Percentiles rank a stretch among this genome's conserved stretches.
phyloP scores from a whole-genome alignment of 169 alveolate species.

The Plasmodium reichenowi region DNA sequence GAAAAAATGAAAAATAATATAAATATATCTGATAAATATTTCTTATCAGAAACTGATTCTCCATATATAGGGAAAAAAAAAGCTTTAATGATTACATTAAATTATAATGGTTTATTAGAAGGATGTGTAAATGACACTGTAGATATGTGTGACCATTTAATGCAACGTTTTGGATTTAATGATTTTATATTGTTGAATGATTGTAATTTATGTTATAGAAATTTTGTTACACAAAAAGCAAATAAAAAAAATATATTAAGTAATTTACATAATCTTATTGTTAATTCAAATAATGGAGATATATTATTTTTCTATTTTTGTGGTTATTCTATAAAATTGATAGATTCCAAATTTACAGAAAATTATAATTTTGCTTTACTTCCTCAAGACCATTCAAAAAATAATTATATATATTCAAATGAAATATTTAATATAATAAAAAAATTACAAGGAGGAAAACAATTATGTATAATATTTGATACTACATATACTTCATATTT shows the following conservation, averaged over 20 bases:
- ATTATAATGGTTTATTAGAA: constrained; percentile 58
- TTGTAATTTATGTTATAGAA: constrained; percentile 48
- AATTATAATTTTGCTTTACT: constrained; percentile 66
- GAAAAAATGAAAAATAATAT: not conserved
- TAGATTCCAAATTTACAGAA: constrained; percentile 65
- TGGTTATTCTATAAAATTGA: constrained; percentile 65
- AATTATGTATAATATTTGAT: constrained; percentile 61
- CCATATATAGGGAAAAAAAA: constrained; percentile 57
- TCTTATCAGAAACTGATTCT: constrained; percentile 13
- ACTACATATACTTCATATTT: constrained; percentile 69
- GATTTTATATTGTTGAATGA: constrained; percentile 58
- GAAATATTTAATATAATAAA: constrained; percentile 57
- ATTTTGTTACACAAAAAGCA: constrained; percentile 57
- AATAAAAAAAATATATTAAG: constrained; percentile 50
- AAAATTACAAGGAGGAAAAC: constrained; percentile 73
- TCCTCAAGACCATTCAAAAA: constrained; percentile 66
- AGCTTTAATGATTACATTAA: constrained; percentile 43
- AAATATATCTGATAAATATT: constrained; percentile 7
- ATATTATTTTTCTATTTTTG: constrained; percentile 67
- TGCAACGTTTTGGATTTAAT: constrained; percentile 39
- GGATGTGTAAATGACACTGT: constrained; percentile 51
- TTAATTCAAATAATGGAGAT: constrained; percentile 66
- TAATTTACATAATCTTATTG: constrained; percentile 29
- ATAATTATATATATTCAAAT: constrained; percentile 70
- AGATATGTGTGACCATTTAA: constrained; percentile 41